Evolutionary conservation across 1,284 basidiomycete species (phyloP), one percentile per base, ranked within the genome.

Genomic region (Lentinula novae-zelandiae): DNA sequence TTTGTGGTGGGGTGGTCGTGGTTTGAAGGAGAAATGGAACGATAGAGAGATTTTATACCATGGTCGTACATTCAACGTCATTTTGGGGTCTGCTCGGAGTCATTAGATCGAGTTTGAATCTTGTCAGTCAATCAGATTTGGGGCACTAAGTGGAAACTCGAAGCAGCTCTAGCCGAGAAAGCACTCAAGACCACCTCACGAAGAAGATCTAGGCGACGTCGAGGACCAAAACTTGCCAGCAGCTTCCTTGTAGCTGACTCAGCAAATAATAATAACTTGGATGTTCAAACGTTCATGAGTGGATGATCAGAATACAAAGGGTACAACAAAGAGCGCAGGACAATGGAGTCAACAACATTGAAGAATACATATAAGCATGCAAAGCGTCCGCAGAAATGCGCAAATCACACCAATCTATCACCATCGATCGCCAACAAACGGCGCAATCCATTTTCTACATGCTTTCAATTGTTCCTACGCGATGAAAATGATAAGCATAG

Each of bases 401-500:
- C 44, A 46, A 52, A 52, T 27, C 20, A 50, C 9, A 50, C 17
- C 20, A 50, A 46, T 51, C n/a, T 12, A 17, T 56, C 42, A 58
- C 31, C 38, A 58, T n/a, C 51, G 38, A 15, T 52, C 27, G 22
- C 31, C 39, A 52, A 51, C 50, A 36, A 58, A 51, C 31, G 49
- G 31, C 22, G 39, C 38, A 53, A 61, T 57, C 54, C 60, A 61
- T 48, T 61, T 36, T 49, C 60, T 57, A 57, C 60, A 61, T 13
- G 38, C 54, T 39, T 48, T 10, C 36, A 61, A 34, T 22, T 48
- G 40, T 12, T 20, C 38, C 60, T 61, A 38, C n/a, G 56, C 15
- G 34, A 51, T 15, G 5, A 49, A 53, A 20, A 42, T 31, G 33
- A 56, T 56, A 20, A 46, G 22, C 10, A 44, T 51, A 36, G 34